These are phyloP conservation scores for Senecio squalidus DNA, from an alignment of 140 eudicot species.

Conservation along the genomic window DNA sequence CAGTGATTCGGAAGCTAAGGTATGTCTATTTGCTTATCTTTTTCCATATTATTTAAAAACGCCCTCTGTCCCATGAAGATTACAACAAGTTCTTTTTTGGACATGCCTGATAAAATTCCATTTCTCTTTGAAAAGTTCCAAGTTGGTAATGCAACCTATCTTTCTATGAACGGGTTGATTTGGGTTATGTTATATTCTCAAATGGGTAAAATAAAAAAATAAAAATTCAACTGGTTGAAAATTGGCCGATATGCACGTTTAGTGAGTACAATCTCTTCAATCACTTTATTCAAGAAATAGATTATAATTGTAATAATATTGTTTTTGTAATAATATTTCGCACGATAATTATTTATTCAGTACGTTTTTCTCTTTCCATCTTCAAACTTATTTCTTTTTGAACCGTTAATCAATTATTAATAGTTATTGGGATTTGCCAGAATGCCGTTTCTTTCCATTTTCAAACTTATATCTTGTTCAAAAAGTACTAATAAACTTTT, in stretches of 20 bases:
- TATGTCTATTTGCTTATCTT: constrained; percentile 55
- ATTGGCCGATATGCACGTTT: no score
- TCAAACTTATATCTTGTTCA: constrained; percentile 26
- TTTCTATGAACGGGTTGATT: constrained; percentile 26
- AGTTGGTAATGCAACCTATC: constrained; percentile 69
- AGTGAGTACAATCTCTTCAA: no score
- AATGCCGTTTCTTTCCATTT: constrained; percentile 24
- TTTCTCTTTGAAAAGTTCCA: not conserved
- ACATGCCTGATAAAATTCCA: constrained; percentile 3
- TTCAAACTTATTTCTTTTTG: not conserved
- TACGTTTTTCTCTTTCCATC: no score
- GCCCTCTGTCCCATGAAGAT: not conserved
- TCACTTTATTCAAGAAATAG: no score
- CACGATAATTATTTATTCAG: no score
- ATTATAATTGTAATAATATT: no score
- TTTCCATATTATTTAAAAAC: constrained; percentile 56
- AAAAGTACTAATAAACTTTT: constrained; percentile 47
- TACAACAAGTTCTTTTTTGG: constrained; percentile 12
- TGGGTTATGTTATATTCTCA: not conserved
- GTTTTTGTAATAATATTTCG: no score
- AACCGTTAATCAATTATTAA: constrained; percentile 35
- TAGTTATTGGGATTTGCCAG: constrained; percentile 89
- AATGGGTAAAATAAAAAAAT: not conserved
- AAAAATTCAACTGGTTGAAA: no score
- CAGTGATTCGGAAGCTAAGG: constrained; percentile 97